phyloP scores from a whole-genome alignment of 495 filamentous ascomycete genomes.

The Aspergillus carlsbadensis region DNA sequence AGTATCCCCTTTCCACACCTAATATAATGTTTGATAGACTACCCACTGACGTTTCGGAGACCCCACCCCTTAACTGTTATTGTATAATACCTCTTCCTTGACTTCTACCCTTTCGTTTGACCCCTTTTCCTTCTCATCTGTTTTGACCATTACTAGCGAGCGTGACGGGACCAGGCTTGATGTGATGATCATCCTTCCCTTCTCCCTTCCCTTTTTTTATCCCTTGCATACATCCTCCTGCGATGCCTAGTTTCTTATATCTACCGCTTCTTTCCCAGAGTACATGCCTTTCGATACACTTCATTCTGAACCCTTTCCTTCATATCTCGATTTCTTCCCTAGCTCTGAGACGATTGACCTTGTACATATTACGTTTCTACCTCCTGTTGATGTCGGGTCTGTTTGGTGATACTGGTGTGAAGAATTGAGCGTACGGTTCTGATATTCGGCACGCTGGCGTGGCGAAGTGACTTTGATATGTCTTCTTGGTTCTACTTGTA shows the following conservation, averaged over 20 bases:
- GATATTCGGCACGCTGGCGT: slow-evolving; percentile 29
- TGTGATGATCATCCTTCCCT: slow-evolving; percentile 30
- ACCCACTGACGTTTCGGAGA: slow-evolving; percentile 32
- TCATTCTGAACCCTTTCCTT: slow-evolving; percentile 9
- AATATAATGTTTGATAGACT: slow-evolving; percentile 45
- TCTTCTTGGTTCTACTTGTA: slow-evolving; percentile 11
- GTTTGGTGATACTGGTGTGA: slow-evolving; percentile 8
- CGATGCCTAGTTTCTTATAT: slow-evolving; percentile 12
- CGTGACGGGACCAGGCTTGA: slow-evolving; percentile 34
- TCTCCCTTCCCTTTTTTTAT: slow-evolving; percentile 12
- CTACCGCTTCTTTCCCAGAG: slow-evolving; percentile 17
- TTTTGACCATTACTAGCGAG: slow-evolving; percentile 17
- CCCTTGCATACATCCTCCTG: slow-evolving; percentile 10
- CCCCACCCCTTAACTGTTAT: slow-evolving; percentile 7
- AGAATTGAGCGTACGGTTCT: slow-evolving; percentile 19
- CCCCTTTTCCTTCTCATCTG: slow-evolving; percentile 19
- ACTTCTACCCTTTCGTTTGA: slow-evolving; percentile 14
- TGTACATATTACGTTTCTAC: slow-evolving; percentile 15
- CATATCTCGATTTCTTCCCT: slow-evolving; percentile 7
- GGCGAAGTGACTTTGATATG: slow-evolving; percentile 18
- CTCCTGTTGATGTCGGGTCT: slow-evolving; percentile 14
- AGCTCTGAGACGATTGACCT: not conserved
- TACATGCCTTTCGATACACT: slow-evolving; percentile 14
- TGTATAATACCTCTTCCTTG: slow-evolving; percentile 26
- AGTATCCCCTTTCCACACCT: slow-evolving; percentile 14